Conservation (phyloP, 441 rosid species). For the Iberis amara region DNA sequence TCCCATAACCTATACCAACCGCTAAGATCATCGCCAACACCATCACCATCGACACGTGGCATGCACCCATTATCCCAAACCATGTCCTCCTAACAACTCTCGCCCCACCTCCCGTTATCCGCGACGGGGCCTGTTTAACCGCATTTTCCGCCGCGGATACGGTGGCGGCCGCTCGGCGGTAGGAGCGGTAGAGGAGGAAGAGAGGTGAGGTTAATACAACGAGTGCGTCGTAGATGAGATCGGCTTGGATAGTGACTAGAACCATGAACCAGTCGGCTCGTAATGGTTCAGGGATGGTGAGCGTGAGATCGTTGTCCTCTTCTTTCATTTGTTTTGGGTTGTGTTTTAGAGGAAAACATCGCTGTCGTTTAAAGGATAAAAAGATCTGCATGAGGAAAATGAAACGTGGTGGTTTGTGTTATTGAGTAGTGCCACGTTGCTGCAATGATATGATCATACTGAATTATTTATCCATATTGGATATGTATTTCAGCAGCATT, state of each 20-base stretch:
- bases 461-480: too few species aligned
- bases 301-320: constrained; percentile 18
- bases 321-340: not conserved
- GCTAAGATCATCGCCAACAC: constrained; percentile 40
- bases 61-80: constrained; percentile 52
- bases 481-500: too few species aligned
- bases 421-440: too few species aligned
- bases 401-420: too few species aligned
- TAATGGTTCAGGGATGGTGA: constrained; percentile 32
- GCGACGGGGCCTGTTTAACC: constrained; percentile 35
- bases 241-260: constrained; percentile 45
- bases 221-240: constrained; percentile 43
- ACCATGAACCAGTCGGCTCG: constrained; percentile 43
- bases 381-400: too few species aligned
- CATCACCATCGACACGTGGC: constrained; percentile 45
- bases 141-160: constrained; percentile 34
- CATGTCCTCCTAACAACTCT: constrained; percentile 36
- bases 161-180: constrained; percentile 42
- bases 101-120: constrained; percentile 25
- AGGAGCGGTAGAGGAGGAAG: constrained; percentile 39
- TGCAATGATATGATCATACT: too few species aligned
- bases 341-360: not conserved
- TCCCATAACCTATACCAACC: constrained; percentile 44
- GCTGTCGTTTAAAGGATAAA: too few species aligned
- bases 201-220: constrained; percentile 45